phyloP scores from a whole-genome alignment of 2,329 filamentous ascomycete genomes.

The Penicillium concentricum region DNA sequence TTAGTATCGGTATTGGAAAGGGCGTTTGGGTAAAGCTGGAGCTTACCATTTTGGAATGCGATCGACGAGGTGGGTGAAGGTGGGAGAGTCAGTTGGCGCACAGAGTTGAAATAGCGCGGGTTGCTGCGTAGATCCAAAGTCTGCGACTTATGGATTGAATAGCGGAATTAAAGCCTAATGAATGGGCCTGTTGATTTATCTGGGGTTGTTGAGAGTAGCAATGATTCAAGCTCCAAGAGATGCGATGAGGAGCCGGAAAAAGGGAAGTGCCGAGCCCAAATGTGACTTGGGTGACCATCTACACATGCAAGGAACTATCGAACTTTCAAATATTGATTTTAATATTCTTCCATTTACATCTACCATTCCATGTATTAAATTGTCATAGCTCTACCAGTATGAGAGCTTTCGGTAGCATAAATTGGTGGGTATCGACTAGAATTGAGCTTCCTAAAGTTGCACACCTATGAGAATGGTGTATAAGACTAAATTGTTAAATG shows the following conservation, averaged over 20 bases:
- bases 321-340: neutral
- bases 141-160: neutral
- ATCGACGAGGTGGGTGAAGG: conserved; percentile 17
- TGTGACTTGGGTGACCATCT: neutral
- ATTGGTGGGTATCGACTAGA: neutral
- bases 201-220: conserved; percentile 13
- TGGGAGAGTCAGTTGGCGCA: conserved; percentile 22
- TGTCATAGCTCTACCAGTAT: neutral
- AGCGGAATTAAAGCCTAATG: neutral
- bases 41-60: conserved; percentile 23
- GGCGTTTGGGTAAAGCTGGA: neutral
- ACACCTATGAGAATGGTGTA: neutral
- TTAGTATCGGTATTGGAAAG: conserved; percentile 5
- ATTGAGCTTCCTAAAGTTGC: neutral
- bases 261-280: conserved; percentile 20
- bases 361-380: neutral
- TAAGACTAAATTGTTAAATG: neutral
- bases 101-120: conserved; percentile 5
- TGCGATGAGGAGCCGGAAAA: conserved; percentile 26
- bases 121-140: neutral
- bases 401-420: neutral
- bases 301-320: neutral
- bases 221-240: conserved; percentile 23
- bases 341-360: neutral
- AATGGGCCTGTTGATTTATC: conserved; percentile 2